These are phyloP conservation scores for Chrysoporthe deuterocubensis DNA, from an alignment of 2,329 filamentous ascomycete species.

Conservation along the genomic window DNA sequence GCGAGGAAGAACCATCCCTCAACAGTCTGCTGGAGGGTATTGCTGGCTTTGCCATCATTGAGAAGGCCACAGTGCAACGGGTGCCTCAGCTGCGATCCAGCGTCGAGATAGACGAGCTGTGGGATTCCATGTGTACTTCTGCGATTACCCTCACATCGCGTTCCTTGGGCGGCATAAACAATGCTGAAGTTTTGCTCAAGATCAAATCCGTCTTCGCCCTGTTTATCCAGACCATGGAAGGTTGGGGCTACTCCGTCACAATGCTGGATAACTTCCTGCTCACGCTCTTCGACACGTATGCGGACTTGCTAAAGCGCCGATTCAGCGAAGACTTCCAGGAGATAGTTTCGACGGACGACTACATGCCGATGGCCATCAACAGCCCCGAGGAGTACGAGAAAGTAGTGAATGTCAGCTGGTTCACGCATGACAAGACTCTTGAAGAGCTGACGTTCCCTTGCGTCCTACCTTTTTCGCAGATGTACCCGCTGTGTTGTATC, in stretches of 20 bases:
- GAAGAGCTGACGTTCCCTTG: slow-evolving; percentile 87
- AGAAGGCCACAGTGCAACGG: slow-evolving; percentile 89
- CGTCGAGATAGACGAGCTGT: slow-evolving; percentile 94
- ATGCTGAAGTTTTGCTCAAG: slow-evolving; percentile 88
- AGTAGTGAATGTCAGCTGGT: slow-evolving; percentile 96
- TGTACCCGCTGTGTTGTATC: slow-evolving; percentile 98
- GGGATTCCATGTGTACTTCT: slow-evolving; percentile 96
- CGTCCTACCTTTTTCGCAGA: slow-evolving; percentile 96
- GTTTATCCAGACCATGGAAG: slow-evolving; percentile 99
- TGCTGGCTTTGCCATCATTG: slow-evolving; percentile 94
- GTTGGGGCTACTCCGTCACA: slow-evolving; percentile 86
- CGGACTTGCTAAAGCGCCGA: slow-evolving; percentile 83
- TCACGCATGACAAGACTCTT: slow-evolving; percentile 77
- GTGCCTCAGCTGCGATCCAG: slow-evolving; percentile 80
- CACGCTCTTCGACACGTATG: slow-evolving; percentile 92
- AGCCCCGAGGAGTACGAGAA: slow-evolving; percentile 91
- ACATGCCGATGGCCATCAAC: slow-evolving; percentile 99
- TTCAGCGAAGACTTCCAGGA: slow-evolving; percentile 98
- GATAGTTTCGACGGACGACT: slow-evolving; percentile 90
- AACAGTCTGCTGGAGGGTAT: slow-evolving; percentile 92
- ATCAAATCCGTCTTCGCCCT: slow-evolving; percentile 92
- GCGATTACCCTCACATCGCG: slow-evolving; percentile 82
- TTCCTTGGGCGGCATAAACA: slow-evolving; percentile 77
- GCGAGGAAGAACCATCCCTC: slow-evolving; percentile 84
- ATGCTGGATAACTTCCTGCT: slow-evolving; percentile 83